Evolutionary conservation across 2,329 filamentous ascomycete genomes (phyloP), one percentile per base, ranked within the genome.

Genomic region (Alternaria alternata): DNA sequence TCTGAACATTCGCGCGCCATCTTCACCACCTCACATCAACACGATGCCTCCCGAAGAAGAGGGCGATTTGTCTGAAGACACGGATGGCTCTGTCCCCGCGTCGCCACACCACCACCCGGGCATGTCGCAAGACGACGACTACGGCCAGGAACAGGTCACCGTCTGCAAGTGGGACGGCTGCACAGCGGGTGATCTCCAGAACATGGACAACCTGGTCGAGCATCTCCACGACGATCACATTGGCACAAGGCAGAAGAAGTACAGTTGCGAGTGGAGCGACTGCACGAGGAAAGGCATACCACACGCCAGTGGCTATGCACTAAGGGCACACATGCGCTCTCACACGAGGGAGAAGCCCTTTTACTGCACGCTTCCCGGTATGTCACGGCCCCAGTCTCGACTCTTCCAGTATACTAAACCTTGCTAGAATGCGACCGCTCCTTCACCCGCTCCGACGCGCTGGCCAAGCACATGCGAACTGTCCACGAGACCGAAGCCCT

Each of bases 341-440:
- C 95, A 99, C 78, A 99, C 95, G 1, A 88, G 95, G 74, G 95
- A 99, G 84, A 99, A 99, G 81, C 95, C 95, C 0, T 98, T 98
- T 77, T 97, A 97, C 81, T 99, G 95, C 80, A 92, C 93, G 30
- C 81, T 99, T 41, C 95, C 95, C 58, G 94, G 94, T 96, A 85
- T 65, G 85, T 69, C n/a, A 14, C 14, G 2, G n/a, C 0, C 5
- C n/a, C 1, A 5, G 51, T 3, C 14, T 38, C 18, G 11, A 42
- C 12, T 5, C 1, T 2, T 7, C 16, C 22, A 22, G 14, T 14
- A 26, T 41, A 14, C 51, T 54, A 53, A 60, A 8, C 16, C 5
- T 12, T 5, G 7, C 12, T 71, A 96, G 95, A 99, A 86, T 99
- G 95, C 81, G 95, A 99, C 77, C 91, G 94, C 62, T 94, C 94